Evolutionary conservation across 202 grass and related monocot genomes (phyloP).

Genomic region (Hordeum pubiflorum): DNA sequence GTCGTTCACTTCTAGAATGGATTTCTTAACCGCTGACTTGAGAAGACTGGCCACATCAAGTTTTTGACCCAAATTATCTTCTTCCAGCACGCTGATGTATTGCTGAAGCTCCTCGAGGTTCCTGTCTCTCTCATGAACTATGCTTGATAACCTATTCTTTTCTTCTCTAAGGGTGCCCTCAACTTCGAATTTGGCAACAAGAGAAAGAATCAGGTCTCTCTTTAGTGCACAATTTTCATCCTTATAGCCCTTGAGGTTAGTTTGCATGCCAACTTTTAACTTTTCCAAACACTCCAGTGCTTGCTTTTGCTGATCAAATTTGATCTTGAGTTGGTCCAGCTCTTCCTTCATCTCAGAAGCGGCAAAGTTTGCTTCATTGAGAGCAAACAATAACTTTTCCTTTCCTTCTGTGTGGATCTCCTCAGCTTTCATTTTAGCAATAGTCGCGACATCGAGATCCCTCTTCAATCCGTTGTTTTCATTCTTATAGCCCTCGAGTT

Average conservation of each 20-base stretch:
- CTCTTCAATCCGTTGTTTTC: conserved; percentile 29
- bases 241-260: conserved; percentile 32
- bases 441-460: conserved; percentile 35
- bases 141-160: conserved; percentile 36
- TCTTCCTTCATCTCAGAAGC: conserved; percentile 34
- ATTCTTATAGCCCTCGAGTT: conserved; percentile 32
- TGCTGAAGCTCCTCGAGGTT: conserved; percentile 45
- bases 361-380: conserved; percentile 38
- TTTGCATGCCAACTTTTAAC: conserved; percentile 22
- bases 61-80: conserved; percentile 49
- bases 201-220: conserved; percentile 32
- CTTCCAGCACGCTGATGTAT: conserved; percentile 32
- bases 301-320: conserved; percentile 31
- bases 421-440: conserved; percentile 34
- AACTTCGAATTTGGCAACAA: conserved; percentile 28
- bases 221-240: conserved; percentile 31
- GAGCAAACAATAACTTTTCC: conserved; percentile 18
- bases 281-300: conserved; percentile 31
- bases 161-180: conserved; percentile 34
- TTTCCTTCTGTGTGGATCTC: conserved; percentile 34
- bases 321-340: conserved; percentile 17
- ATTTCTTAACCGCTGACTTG: conserved; percentile 43
- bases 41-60: conserved; percentile 46
- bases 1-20: conserved; percentile 38
- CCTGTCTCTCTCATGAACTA: conserved; percentile 42